Evolutionary conservation across 306 rosid species (phyloP).

Genomic region (Prunus davidiana): DNA sequence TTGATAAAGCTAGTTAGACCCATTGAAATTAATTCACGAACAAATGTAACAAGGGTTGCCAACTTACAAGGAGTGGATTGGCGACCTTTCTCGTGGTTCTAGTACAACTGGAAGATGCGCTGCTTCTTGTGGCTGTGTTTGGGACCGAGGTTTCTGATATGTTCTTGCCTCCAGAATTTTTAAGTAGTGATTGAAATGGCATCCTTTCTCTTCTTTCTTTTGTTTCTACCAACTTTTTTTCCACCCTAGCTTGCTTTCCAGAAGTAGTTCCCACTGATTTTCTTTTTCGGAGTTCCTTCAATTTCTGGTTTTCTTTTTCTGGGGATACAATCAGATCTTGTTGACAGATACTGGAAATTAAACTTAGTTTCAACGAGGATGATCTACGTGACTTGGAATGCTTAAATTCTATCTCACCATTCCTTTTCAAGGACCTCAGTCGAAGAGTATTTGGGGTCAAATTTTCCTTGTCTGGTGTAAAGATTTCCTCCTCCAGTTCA

Average conservation of each 20-base stretch:
- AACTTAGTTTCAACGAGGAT: conserved; percentile 26
- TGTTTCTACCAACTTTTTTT: conserved; percentile 19
- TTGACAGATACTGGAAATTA: conserved; percentile 26
- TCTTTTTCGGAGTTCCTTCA: conserved; percentile 33
- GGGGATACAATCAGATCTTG: conserved; percentile 32
- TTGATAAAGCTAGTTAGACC: conserved; percentile 10
- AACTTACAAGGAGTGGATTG: conserved; percentile 38
- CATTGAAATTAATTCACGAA: conserved; percentile 3
- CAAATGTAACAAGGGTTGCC: conserved; percentile 15
- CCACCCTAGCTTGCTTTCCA: conserved; percentile 28
- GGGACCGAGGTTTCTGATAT: conserved; percentile 28
- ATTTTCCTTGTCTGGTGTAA: conserved; percentile 67
- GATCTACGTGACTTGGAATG: conserved; percentile 32
- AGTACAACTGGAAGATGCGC: conserved; percentile 20
- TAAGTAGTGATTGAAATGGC: conserved; percentile 51
- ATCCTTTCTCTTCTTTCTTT: conserved; percentile 41
- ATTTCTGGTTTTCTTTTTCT: conserved; percentile 47
- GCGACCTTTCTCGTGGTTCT: conserved; percentile 22
- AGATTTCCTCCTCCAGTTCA: conserved; percentile 43
- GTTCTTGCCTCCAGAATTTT: conserved; percentile 28
- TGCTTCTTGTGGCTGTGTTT: conserved; percentile 34
- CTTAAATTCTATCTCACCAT: conserved; percentile 37
- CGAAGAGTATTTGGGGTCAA: conserved; percentile 50
- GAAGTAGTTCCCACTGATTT: conserved; percentile 30
- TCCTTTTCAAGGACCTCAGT: conserved; percentile 41